phyloP scores from a whole-genome alignment of 2,329 filamentous ascomycete genomes.

The Nothopassalora personata region DNA sequence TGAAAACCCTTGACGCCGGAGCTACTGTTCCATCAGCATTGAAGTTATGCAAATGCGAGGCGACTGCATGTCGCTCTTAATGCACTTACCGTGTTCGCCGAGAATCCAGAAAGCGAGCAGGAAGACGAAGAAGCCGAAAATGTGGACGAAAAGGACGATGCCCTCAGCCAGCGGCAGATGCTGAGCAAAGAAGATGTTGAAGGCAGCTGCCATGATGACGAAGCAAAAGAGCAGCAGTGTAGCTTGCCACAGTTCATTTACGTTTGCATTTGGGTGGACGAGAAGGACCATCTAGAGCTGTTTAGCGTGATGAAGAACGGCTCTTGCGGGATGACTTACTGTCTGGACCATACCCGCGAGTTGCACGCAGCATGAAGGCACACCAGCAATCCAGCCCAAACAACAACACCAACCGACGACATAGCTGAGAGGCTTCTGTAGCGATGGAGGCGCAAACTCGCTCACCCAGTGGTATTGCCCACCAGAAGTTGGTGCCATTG shows the following conservation, averaged over 20 bases:
- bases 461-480: slow-evolving; percentile 34
- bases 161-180: slow-evolving; percentile 33
- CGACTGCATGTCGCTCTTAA: background rate
- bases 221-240: slow-evolving; percentile 31
- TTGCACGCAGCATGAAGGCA: slow-evolving; percentile 28
- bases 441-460: slow-evolving; percentile 39
- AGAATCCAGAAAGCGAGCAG: slow-evolving; percentile 37
- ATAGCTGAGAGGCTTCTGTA: slow-evolving; percentile 43
- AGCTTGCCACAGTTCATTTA: slow-evolving; percentile 26
- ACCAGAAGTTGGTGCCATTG: slow-evolving; percentile 29
- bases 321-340: background rate
- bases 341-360: slow-evolving; percentile 29
- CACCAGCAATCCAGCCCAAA: slow-evolving; percentile 32
- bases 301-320: background rate
- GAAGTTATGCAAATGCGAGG: background rate
- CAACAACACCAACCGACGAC: slow-evolving; percentile 40
- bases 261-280: slow-evolving; percentile 23
- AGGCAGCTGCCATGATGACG: slow-evolving; percentile 29
- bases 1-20: slow-evolving; percentile 29
- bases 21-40: slow-evolving; percentile 3
- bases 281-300: slow-evolving; percentile 25
- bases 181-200: slow-evolving; percentile 35
- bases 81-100: slow-evolving; percentile 19
- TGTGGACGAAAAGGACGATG: slow-evolving; percentile 36
- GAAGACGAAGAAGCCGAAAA: slow-evolving; percentile 43